These are phyloP conservation scores for Penicillium vulpinum DNA, from an alignment of 2,329 filamentous ascomycete species.

Conservation along the genomic window DNA sequence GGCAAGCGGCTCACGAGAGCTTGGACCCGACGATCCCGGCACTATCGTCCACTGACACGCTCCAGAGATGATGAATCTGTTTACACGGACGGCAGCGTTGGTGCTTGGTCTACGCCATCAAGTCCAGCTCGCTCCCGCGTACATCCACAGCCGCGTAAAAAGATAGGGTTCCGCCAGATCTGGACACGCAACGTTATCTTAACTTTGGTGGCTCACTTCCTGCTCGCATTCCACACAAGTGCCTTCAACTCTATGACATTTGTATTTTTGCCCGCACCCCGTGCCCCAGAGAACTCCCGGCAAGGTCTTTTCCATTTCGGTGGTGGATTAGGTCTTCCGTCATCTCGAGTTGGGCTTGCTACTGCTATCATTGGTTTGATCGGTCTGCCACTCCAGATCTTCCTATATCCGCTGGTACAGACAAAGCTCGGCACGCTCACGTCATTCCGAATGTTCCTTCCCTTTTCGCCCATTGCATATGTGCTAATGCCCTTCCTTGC, in stretches of 20 bases:
- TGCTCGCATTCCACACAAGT: conserved; percentile 72
- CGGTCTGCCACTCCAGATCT: conserved; percentile 71
- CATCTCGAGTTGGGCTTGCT: conserved; percentile 70
- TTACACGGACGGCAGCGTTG: conserved; percentile 33
- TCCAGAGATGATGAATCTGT: conserved; percentile 32
- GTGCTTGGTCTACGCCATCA: conserved; percentile 26
- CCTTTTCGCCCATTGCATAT: conserved; percentile 71
- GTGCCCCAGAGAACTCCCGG: conserved; percentile 49
- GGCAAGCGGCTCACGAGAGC: conserved; percentile 37
- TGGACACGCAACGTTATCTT: conserved; percentile 57
- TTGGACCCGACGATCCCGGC: conserved; percentile 27
- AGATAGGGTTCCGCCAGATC: conserved; percentile 51
- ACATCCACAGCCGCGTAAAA: conserved; percentile 40
- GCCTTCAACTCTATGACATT: conserved; percentile 77
- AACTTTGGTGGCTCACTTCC: conserved; percentile 62
- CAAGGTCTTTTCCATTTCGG: conserved; percentile 58
- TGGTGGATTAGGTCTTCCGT: conserved; percentile 73
- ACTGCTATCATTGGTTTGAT: conserved; percentile 75
- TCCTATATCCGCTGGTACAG: conserved; percentile 69
- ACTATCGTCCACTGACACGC: conserved; percentile 39
- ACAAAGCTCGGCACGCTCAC: conserved; percentile 65
- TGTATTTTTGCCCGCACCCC: conserved; percentile 72
- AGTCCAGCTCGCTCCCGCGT: conserved; percentile 27
- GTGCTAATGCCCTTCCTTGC: conserved; percentile 69
- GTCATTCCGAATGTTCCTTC: conserved; percentile 67